Evolutionary conservation across 2,329 filamentous ascomycete species (phyloP).

Genomic region (Parascedosporium putredinis): DNA sequence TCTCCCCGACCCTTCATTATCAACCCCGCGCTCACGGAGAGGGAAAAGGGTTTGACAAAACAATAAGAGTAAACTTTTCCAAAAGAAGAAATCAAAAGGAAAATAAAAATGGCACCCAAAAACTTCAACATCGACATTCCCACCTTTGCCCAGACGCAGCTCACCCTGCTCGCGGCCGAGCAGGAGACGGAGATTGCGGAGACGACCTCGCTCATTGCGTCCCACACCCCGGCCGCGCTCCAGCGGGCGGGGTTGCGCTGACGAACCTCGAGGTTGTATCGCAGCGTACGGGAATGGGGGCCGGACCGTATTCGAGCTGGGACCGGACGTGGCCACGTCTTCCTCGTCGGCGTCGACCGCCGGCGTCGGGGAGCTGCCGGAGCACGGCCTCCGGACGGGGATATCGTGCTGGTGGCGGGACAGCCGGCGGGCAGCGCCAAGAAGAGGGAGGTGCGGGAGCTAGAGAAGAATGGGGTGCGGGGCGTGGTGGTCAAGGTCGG

Average conservation of each 20-base stretch:
- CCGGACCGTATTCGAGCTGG: slow-evolving; percentile 77
- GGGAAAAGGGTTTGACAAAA: too few relatives aligned
- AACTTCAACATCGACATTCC: slow-evolving; percentile 47
- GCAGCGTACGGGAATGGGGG: slow-evolving; percentile 80
- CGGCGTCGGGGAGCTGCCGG: slow-evolving; percentile 43
- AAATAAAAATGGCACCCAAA: slow-evolving; percentile 21
- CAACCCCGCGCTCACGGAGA: too few relatives aligned
- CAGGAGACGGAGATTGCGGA: slow-evolving; percentile 62
- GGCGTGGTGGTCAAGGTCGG: slow-evolving; percentile 62
- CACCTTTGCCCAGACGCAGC: slow-evolving; percentile 60
- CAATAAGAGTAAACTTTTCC: neutral
- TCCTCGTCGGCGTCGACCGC: too few relatives aligned
- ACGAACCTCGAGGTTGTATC: slow-evolving; percentile 64
- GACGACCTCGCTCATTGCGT: slow-evolving; percentile 55
- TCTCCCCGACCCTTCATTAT: too few relatives aligned
- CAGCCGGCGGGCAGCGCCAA: slow-evolving; percentile 63
- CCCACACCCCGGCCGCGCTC: slow-evolving; percentile 57
- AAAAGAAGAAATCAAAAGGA: neutral
- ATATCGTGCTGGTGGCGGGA: slow-evolving; percentile 67
- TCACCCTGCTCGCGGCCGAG: slow-evolving; percentile 60
- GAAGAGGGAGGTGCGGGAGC: slow-evolving; percentile 61
- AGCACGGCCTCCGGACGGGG: slow-evolving; percentile 65
- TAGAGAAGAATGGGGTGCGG: slow-evolving; percentile 56
- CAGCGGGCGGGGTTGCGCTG: slow-evolving; percentile 70
- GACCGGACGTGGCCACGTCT: slow-evolving; percentile 57